A percentile compares a stretch with the other conserved stretches of the same genome.
Evolutionary conservation across 2,329 filamentous ascomycete genomes (phyloP).

Genomic region (Microdochium paspali): DNA sequence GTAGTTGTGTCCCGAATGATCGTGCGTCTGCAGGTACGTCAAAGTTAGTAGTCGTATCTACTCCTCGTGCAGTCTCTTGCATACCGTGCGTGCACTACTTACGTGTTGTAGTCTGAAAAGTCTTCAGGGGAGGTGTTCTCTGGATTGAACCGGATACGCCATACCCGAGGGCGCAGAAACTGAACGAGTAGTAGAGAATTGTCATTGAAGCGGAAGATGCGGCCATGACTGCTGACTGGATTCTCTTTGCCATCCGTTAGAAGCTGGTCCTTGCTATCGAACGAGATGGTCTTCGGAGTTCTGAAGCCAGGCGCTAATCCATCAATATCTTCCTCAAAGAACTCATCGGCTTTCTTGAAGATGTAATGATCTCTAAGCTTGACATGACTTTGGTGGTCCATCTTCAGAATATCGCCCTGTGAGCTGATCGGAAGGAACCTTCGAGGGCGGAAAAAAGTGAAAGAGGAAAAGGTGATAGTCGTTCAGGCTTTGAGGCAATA

Average conservation of each 20-base stretch:
- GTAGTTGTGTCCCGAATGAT: conserved; percentile 14
- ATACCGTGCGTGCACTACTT: conserved; percentile 2
- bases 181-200: conserved; percentile 16
- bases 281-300: conserved; percentile 9
- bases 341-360: conserved; percentile 17
- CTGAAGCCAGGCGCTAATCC: conserved; percentile 4
- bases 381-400: too few species aligned
- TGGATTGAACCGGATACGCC: conserved; percentile 19
- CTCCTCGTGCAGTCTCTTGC: too few species aligned
- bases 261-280: conserved; percentile 8
- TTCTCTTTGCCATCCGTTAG: conserved; percentile 9
- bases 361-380: conserved; percentile 6
- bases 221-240: conserved; percentile 12
- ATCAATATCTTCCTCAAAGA: conserved; percentile 11
- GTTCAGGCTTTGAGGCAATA: too few species aligned
- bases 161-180: conserved; percentile 19
- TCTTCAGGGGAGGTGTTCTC: conserved; percentile 6
- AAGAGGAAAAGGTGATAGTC: too few species aligned
- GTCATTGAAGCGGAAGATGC: conserved; percentile 16
- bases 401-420: too few species aligned
- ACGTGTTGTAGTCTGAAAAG: conserved; percentile 12
- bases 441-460: too few species aligned
- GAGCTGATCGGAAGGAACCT: too few species aligned
- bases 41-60: too few species aligned
- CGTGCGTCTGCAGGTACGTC: conserved; percentile 9